Percentiles rank a stretch among this genome's conserved stretches.
Conservation (phyloP, 306 rosid genomes). For the Carpinus viminea region DNA sequence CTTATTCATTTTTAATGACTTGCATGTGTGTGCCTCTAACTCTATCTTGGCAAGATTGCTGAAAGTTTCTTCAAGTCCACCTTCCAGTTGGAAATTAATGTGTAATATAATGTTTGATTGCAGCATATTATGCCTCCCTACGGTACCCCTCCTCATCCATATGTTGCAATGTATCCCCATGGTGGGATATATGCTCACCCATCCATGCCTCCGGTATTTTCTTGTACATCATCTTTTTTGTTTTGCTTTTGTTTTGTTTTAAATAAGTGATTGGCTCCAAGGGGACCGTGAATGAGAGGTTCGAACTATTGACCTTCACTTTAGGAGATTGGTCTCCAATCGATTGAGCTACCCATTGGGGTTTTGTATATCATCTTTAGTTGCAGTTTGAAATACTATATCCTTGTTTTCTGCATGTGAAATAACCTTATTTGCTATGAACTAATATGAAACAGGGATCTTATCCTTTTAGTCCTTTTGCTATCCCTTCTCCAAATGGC, state of each 20-base stretch:
- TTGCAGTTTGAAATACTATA: constrained; percentile 25
- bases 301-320: no score
- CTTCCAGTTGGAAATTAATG: constrained; percentile 5
- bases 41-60: neutral
- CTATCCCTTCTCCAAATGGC: constrained; percentile 93
- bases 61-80: neutral
- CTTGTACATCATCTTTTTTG: constrained; percentile 28
- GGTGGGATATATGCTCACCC: constrained; percentile 99
- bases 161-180: constrained; percentile 99
- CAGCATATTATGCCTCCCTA: constrained; percentile 99
- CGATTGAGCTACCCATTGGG: no score
- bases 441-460: constrained; percentile 65
- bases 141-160: constrained; percentile 96
- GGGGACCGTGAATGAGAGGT: no score
- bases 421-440: constrained; percentile 21
- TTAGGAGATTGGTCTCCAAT: no score
- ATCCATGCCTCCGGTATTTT: constrained; percentile 89
- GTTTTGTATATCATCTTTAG: constrained; percentile 29
- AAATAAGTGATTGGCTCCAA: no score
- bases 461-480: constrained; percentile 94
- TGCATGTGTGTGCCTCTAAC: neutral
- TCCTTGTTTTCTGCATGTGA: constrained; percentile 25
- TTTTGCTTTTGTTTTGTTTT: no score
- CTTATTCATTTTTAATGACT: neutral
- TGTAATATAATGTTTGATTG: constrained; percentile 27